A percentile compares a stretch with the other conserved stretches of the same genome.
These are phyloP conservation scores for Ascosphaera apis DNA, from an alignment of 2,329 filamentous ascomycete species.

Conservation along the genomic window DNA sequence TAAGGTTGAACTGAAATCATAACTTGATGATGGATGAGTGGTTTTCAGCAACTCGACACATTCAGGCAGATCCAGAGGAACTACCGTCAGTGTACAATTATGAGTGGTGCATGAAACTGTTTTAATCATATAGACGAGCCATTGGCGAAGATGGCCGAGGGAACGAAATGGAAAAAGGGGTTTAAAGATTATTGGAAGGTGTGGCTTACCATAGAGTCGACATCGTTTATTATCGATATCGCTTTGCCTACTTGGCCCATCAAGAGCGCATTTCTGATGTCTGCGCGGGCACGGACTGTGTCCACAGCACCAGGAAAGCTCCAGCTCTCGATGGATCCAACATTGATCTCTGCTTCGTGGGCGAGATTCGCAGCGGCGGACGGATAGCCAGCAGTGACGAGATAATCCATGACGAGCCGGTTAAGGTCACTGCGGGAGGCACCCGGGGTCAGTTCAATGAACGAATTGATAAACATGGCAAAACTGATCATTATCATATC, in stretches of 20 bases:
- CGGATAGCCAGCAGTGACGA: constrained; percentile 87
- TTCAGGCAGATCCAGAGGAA: not conserved
- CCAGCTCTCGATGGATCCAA: constrained; percentile 43
- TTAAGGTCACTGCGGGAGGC: constrained; percentile 58
- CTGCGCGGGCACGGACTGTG: constrained; percentile 53
- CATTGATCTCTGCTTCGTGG: constrained; percentile 68
- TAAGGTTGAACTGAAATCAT: constrained; percentile 8
- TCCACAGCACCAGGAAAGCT: constrained; percentile 28
- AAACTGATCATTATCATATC: constrained; percentile 1
- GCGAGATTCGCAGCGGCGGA: constrained; percentile 84
- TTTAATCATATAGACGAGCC: constrained; percentile 64
- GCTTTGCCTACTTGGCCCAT: constrained; percentile 65
- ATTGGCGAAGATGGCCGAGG: constrained; percentile 1
- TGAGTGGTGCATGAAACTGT: constrained; percentile 99
- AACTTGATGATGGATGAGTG: constrained; percentile 27
- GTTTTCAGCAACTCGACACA: constrained; percentile 50
- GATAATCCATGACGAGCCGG: constrained; percentile 81
- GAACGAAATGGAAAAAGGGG: constrained; percentile 1
- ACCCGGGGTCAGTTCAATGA: not conserved
- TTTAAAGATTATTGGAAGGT: constrained; percentile 1
- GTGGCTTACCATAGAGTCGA: constrained; percentile 68
- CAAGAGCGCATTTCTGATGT: constrained; percentile 69
- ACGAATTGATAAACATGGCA: constrained; percentile 13
- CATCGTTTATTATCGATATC: constrained; percentile 68
- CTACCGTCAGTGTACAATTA: constrained; percentile 47